Base-by-base conservation (phyloP, 306 rosid species). In the Ochetophila trinervis region DNA sequence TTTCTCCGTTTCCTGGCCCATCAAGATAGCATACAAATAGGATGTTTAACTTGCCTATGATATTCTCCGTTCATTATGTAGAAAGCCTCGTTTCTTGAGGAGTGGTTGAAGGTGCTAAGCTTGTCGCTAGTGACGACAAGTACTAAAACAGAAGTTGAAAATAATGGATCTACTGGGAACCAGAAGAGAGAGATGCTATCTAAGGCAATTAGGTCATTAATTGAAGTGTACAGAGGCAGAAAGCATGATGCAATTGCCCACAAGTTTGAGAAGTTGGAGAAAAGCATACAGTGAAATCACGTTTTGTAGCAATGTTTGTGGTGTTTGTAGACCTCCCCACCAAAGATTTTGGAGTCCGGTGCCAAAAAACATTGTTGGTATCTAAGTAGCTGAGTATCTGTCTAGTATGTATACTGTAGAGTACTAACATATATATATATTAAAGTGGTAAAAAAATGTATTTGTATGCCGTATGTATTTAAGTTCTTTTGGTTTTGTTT, bases 1-100 rank as follows among this genome's bases (percentile, higher is more conserved):
- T 60, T 13, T 35, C 23, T 57, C 8, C 27, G 7, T 27, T 23
- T 57, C 24, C 48, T 19, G 64, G 14, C 57, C 32, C 48, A 48
- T 57, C 45, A 1, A 4, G 4, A 40, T 40, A 9, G 45, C 14
- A 1, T 40, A 40, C 6, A 27, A 40, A 40, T 40, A 40, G 12
- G 45, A 9, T 40, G 32, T 27, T 27, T 27, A 27, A 27, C 32
- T 27, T 27, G 32, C 32, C 32, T 27, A 27, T 4, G 32, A 6
- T 35, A 56, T 32, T 19, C 37, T 27, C 35, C 34, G 32, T 50
- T 34, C 13, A 18, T 50, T 15, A 27, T 40, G 40, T 32, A 89
- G 99, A 90, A 93, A 90, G 84, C 90, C 16, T 53, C 74, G 15
- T 74, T 93, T 69, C 79, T 89, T 53, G 96, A 89, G 79, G 94